Evolutionary conservation across 2,329 filamentous ascomycete species (phyloP).

Genomic region (Rhinocladiella similis): DNA sequence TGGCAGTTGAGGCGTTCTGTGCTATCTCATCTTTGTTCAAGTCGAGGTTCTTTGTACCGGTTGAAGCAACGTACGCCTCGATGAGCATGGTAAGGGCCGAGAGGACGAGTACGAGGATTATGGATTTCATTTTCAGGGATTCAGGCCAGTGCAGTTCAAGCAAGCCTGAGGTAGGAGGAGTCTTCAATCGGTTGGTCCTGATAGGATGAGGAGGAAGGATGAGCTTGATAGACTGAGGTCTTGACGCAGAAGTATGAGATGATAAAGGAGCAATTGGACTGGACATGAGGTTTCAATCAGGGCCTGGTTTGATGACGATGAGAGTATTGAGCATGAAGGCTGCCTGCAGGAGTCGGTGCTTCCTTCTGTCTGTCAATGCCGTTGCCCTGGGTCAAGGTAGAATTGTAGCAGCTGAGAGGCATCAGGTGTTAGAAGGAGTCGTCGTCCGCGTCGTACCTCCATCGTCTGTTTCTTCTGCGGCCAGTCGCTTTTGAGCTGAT

Average conservation of each 20-base stretch:
- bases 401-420: no score
- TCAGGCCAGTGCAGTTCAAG: background rate
- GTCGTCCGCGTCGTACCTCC: no score
- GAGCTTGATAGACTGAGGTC: background rate
- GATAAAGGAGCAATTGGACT: background rate
- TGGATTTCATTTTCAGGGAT: background rate
- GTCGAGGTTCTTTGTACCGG: background rate
- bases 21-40: background rate
- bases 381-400: background rate
- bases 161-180: background rate
- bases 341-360: background rate
- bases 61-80: background rate
- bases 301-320: no score
- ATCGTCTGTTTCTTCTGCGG: no score
- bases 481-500: no score
- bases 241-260: background rate
- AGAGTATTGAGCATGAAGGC: background rate
- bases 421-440: no score
- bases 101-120: background rate
- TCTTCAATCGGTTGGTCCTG: no score
- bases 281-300: background rate
- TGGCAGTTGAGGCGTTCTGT: conserved; percentile 6
- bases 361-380: background rate
- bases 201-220: background rate
- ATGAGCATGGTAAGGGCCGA: background rate